Evolutionary conservation across 805 yeast genomes (phyloP).

Genomic region (Starmerella floricola): DNA sequence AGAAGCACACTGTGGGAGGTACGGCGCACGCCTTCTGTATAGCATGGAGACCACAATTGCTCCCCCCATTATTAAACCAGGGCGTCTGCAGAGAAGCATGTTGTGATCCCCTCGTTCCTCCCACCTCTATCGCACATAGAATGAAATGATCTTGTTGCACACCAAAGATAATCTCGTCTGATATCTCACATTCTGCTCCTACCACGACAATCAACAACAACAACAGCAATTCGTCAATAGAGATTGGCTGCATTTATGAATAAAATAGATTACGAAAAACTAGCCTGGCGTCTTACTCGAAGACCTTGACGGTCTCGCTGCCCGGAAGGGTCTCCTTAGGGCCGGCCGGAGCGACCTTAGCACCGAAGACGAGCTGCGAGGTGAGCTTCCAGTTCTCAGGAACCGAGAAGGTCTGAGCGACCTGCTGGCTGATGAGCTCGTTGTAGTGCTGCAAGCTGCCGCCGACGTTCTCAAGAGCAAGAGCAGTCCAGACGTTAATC

Average conservation of each 20-base stretch:
- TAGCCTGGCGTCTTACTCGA: neutral
- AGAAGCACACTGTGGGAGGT: no score
- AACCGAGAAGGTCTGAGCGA: constrained; percentile 32
- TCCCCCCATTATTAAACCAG: no score
- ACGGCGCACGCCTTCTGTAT: no score
- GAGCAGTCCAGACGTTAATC: constrained; percentile 40
- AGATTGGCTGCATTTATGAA: neutral
- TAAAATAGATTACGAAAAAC: neutral
- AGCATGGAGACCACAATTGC: no score
- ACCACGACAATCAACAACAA: no score
- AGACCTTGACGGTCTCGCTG: constrained; percentile 30
- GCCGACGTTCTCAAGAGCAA: constrained; percentile 37
- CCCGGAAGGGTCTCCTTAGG: constrained; percentile 36
- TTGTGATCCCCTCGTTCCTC: no score
- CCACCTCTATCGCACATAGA: no score
- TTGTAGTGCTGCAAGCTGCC: constrained; percentile 45
- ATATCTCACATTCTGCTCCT: no score
- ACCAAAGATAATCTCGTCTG: no score
- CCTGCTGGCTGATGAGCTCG: constrained; percentile 31
- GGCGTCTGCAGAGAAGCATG: no score
- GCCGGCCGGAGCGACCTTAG: constrained; percentile 30
- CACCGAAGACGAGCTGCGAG: constrained; percentile 43
- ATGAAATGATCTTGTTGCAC: no score
- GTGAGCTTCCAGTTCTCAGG: constrained; percentile 37
- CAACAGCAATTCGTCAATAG: neutral